A percentile compares a stretch with the other conserved stretches of the same genome.
Evolutionary conservation across 1,284 basidiomycete genomes (phyloP).

Genomic region (Neonothopanus nambi): DNA sequence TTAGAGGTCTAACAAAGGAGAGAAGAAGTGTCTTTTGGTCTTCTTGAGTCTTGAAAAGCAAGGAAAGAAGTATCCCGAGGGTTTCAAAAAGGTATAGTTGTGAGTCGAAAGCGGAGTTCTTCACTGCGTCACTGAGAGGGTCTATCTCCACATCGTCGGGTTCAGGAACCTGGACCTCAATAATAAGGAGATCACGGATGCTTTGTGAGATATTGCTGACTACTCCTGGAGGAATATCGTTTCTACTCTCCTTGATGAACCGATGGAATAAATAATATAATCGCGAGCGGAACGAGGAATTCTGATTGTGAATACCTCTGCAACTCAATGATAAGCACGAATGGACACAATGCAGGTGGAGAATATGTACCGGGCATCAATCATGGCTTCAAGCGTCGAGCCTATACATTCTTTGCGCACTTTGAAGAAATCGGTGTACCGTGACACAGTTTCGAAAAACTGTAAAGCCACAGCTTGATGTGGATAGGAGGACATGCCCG

Average conservation of each 20-base stretch:
- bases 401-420: conserved; percentile 85
- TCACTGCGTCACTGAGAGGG: conserved; percentile 80
- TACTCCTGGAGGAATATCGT: conserved; percentile 79
- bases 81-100: conserved; percentile 97
- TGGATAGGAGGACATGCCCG: conserved; percentile 82
- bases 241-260: conserved; percentile 86
- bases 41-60: conserved; percentile 69
- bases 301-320: conserved; percentile 87
- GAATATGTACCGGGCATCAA: conserved; percentile 70
- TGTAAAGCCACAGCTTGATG: conserved; percentile 90
- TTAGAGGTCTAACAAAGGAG: conserved; percentile 80
- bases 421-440: conserved; percentile 97
- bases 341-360: not conserved
- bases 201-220: conserved; percentile 72
- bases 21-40: conserved; percentile 75
- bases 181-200: conserved; percentile 71
- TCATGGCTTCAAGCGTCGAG: conserved; percentile 86
- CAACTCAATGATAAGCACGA: conserved; percentile 9
- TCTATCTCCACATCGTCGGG: conserved; percentile 65
- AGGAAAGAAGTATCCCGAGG: conserved; percentile 81
- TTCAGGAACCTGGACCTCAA: conserved; percentile 68
- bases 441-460: conserved; percentile 90
- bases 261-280: conserved; percentile 93
- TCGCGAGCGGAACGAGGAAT: conserved; percentile 73
- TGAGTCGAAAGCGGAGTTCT: conserved; percentile 78